Evolutionary conservation across 345 rosid species (phyloP).

Genomic region (Trapa incisa): DNA sequence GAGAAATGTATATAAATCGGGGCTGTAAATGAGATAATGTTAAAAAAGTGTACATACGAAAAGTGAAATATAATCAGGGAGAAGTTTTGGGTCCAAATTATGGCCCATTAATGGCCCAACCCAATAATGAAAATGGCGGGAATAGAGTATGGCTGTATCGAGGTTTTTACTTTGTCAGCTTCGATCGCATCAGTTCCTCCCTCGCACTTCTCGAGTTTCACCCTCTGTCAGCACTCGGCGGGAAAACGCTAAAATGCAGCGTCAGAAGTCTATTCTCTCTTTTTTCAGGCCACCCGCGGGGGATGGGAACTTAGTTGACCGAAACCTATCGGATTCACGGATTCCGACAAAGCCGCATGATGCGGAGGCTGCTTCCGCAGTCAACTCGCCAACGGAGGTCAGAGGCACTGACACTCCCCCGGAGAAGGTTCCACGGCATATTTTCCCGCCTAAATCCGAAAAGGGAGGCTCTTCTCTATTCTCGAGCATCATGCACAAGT

Average conservation of each 20-base stretch:
- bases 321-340: constrained; percentile 13
- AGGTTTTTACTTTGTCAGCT: not conserved
- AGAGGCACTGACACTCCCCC: constrained; percentile 81
- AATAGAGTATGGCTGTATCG: not conserved
- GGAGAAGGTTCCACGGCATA: constrained; percentile 7
- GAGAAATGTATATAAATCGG: not conserved
- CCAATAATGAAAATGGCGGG: constrained; percentile 7
- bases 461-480: constrained; percentile 41
- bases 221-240: too few relatives aligned
- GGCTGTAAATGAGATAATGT: not conserved
- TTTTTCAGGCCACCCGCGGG: constrained; percentile 52
- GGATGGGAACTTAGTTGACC: constrained; percentile 16
- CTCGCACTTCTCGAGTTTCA: not conserved
- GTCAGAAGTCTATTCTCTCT: constrained; percentile 68
- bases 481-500: constrained; percentile 82
- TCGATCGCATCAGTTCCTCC: not conserved
- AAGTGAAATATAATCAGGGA: not conserved
- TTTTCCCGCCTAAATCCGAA: constrained; percentile 26
- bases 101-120: not conserved
- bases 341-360: constrained; percentile 17
- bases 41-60: not conserved
- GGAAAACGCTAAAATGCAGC: constrained; percentile 39
- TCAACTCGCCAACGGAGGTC: constrained; percentile 27
- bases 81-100: not conserved
- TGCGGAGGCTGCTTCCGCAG: constrained; percentile 7